A percentile compares a stretch with the other conserved stretches of the same genome.
phyloP scores from a whole-genome alignment of 441 rosid species.

The Cnidoscolus chayamansa region DNA sequence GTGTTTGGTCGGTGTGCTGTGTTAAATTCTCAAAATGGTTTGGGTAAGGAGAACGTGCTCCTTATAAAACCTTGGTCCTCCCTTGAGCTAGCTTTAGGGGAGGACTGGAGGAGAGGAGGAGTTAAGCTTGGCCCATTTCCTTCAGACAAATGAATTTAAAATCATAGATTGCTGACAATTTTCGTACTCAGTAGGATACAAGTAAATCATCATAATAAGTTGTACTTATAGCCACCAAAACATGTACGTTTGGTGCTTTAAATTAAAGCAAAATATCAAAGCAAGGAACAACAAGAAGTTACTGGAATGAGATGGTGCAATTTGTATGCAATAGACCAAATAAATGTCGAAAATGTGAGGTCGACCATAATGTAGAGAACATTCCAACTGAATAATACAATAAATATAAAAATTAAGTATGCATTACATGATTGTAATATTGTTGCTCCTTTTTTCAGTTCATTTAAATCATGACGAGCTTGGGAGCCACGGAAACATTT shows the following conservation, averaged over 20 bases:
- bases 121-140: no score
- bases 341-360: neutral
- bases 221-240: conserved; percentile 14
- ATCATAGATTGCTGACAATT: neutral
- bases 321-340: neutral
- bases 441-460: conserved; percentile 48
- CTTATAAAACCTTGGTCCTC: no score
- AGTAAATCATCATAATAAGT: conserved; percentile 12
- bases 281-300: neutral
- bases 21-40: no score
- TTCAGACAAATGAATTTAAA: conserved; percentile 1
- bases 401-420: conserved; percentile 5
- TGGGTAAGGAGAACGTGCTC: no score
- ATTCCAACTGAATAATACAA: no score
- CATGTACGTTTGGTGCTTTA: neutral
- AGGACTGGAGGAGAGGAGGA: no score
- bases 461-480: conserved; percentile 50
- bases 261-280: conserved; percentile 6
- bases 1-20: no score
- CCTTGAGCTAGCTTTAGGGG: no score
- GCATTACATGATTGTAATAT: conserved; percentile 67
- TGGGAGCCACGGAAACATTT: conserved; percentile 59
- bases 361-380: conserved; percentile 9
- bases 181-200: conserved; percentile 1
- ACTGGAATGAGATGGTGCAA: neutral